Evolutionary conservation across 768 basidiomycete species (phyloP), one percentile per base, ranked within the genome.

Genomic region (Cystofilobasidium macerans): DNA sequence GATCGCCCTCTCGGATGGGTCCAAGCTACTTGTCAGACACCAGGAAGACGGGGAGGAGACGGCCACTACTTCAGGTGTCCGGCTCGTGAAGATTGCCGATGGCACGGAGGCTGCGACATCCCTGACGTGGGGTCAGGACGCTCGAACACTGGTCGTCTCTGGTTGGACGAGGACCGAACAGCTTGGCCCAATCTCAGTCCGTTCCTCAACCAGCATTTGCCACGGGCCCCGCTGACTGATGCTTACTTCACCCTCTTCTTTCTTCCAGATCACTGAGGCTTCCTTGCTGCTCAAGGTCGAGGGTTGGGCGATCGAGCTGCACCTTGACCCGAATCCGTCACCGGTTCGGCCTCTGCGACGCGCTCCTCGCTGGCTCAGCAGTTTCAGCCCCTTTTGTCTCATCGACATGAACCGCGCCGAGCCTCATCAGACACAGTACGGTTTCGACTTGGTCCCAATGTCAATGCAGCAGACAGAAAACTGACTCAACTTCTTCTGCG

Each of bases 301-400:
- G 42, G 77, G 74, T 33, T 91, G 89, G 89, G 81, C 77, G 48
- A 78, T 91, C 30, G 80, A 86, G 48, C 75, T 90, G 36, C 82
- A 83, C 0, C 77, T 85, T 59, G 77, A 80, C 26, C 79, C 82
- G 1, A 76, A 75, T 62, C 73, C 71, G 14, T 14, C 28, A 22
- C 70, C 77, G 76, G 35, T 69, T 71, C 20, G 13, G 69, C 30
- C 60, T 1, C 51, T 28, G 22, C 36, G 24, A 7, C 20, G 58
- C 11, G 67, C 73, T 16, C 77, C 79, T 3, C 68, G 77, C 60
- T 89, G 88, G 88, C 72, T 88, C 59, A 80, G 51, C 14, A 32
- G 36, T 4, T 30, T 43, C 3, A 35, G 7, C 30, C 84, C 85
- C 0, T 75, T 78, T 2, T 77, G 76, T 2, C 87, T 84, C 69